Base-by-base conservation (phyloP, 2,329 filamentous ascomycete species). In the Calycina herbarum region DNA sequence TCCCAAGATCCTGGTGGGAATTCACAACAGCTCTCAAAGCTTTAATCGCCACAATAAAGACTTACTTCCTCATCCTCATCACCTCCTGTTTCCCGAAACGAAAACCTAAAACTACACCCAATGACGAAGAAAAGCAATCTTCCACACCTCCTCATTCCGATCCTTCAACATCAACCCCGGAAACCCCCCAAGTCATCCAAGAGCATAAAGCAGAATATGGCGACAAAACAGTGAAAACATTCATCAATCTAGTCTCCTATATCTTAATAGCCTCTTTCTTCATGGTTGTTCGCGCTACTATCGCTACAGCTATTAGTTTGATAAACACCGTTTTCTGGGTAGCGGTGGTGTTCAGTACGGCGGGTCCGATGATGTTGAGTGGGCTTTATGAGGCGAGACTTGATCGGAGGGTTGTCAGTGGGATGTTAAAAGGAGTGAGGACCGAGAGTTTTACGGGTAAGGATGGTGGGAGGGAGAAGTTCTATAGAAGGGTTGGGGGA, bases 341-440 rank as follows among this genome's bases (percentile, higher is more conserved):
- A 3, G 57, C 63, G 15, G 27, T 66, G 11, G 62, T 63, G 3
- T 69, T 69, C 42, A 60, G 61, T 5, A 54, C 61, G 11, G 63
- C 67, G 17, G 64, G 61, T 5, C 67, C 65, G 6, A 67, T 69
- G 65, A 67, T 66, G 6, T n/a, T 69, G 27, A 67, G 67, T 57
- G 67, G 65, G 11, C 51, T 69, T 10, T 67, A 66, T 38, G 66
- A 69, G 54, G 67, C 67, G 13, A 61, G 62, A 11, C 42, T 66
- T 5, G 67, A 69, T 57, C 51, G 62, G 33, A 56, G 57, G n/a
- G 33, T 67, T 63, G n/a, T 61, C 10, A 40, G 45, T 29, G 27
- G 27, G 15, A 57, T 67, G 40, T 57, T 35, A 31, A 38, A 42
- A 17, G 35, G 27, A 20, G 4, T 42, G 3, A 58, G 20, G 38